Evolutionary conservation across 306 rosid genomes (phyloP).

Genomic region (Dryas drummondii): DNA sequence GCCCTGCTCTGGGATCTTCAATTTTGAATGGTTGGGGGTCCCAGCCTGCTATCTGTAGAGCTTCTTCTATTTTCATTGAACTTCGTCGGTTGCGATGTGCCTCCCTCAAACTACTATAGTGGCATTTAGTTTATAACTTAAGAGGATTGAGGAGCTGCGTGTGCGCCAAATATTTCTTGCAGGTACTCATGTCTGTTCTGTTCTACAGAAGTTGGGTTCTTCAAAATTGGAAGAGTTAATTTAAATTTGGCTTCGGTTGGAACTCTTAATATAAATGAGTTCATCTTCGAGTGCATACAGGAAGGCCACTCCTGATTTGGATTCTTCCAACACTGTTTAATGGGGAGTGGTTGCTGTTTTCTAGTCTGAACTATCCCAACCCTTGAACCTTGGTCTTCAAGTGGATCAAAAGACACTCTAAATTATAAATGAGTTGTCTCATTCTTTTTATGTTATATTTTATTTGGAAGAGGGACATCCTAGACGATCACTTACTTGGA

Average conservation of each 20-base stretch:
- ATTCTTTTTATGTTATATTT: too few species aligned
- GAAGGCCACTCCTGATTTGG: neutral
- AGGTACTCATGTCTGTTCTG: slow-evolving; percentile 63
- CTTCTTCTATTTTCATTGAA: slow-evolving; percentile 53
- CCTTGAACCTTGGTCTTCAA: neutral
- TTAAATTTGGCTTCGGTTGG: neutral
- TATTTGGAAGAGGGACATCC: too few species aligned
- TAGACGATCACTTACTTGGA: too few species aligned
- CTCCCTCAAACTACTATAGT: slow-evolving; percentile 46
- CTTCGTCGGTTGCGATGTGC: slow-evolving; percentile 55
- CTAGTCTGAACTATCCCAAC: neutral
- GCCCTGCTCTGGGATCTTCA: too few species aligned
- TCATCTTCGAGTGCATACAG: neutral
- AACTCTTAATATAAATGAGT: neutral
- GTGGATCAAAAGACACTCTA: neutral
- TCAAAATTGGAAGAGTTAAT: neutral
- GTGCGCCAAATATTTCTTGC: slow-evolving; percentile 51
- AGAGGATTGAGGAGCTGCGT: slow-evolving; percentile 40
- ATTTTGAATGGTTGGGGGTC: slow-evolving; percentile 63
- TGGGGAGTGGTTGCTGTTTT: neutral
- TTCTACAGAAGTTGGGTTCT: slow-evolving; percentile 55
- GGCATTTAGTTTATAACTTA: slow-evolving; percentile 43
- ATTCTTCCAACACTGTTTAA: too few species aligned
- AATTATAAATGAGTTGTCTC: too few species aligned
- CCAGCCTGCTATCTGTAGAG: slow-evolving; percentile 58